Conservation (phyloP, 352 stramenopile species). For the Pythium dissimile region DNA sequence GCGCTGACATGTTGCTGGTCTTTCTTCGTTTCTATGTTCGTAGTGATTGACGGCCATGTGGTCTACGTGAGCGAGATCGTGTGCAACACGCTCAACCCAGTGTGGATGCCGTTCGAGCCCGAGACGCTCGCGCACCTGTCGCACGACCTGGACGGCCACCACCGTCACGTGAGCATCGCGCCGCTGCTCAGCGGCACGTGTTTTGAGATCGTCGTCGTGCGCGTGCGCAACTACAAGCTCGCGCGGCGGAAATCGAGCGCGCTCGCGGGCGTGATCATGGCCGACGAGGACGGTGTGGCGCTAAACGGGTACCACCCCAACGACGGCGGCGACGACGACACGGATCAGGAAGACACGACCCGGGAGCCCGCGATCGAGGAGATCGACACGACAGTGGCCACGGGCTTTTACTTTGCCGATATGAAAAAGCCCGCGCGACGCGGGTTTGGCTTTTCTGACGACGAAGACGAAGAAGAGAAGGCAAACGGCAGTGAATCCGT, state of each 20-base stretch:
- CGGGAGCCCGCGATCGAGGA: neutral
- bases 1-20: neutral
- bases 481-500: neutral
- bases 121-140: constrained; percentile 25
- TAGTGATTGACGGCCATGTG: constrained; percentile 63
- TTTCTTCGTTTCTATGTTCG: neutral
- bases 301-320: constrained; percentile 15
- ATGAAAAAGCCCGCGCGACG: constrained; percentile 2
- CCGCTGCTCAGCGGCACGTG: constrained; percentile 42
- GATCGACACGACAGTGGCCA: neutral
- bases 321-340: constrained; percentile 24
- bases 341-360: constrained; percentile 20
- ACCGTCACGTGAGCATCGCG: constrained; percentile 32
- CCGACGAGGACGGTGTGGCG: constrained; percentile 43
- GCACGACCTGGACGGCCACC: constrained; percentile 17
- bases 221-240: constrained; percentile 49
- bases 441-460: constrained; percentile 15
- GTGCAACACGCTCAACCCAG: constrained; percentile 67
- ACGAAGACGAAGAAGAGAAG: constrained; percentile 8
- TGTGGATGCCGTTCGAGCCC: constrained; percentile 78
- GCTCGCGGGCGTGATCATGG: constrained; percentile 37
- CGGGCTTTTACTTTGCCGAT: constrained; percentile 15
- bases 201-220: constrained; percentile 69
- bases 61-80: constrained; percentile 77
- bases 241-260: constrained; percentile 48